Evolutionary conservation across 495 filamentous ascomycete genomes (phyloP).

Genomic region (Penicillium paxilli): DNA sequence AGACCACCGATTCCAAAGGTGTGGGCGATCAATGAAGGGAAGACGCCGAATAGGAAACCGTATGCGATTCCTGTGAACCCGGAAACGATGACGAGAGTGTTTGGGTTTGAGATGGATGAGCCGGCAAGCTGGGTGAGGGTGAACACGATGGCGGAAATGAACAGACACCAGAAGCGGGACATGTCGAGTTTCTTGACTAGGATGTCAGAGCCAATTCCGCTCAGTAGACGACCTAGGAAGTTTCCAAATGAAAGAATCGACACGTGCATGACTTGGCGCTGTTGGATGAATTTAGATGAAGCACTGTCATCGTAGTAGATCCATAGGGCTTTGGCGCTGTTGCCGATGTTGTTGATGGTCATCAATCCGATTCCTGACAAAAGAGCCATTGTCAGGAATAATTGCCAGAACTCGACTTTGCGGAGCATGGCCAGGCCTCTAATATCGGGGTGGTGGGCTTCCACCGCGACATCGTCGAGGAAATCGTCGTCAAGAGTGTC

Average conservation of each 20-base stretch:
- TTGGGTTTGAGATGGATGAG: conserved; percentile 75
- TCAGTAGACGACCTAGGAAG: conserved; percentile 72
- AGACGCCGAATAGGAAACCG: conserved; percentile 93
- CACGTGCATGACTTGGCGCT: conserved; percentile 88
- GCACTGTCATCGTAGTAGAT: conserved; percentile 76
- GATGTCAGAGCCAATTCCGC: conserved; percentile 81
- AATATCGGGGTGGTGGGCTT: conserved; percentile 81
- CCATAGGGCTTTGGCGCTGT: conserved; percentile 81
- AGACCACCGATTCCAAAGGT: conserved; percentile 89
- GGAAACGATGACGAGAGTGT: conserved; percentile 75
- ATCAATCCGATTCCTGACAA: conserved; percentile 92
- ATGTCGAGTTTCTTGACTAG: conserved; percentile 76
- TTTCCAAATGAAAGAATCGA: conserved; percentile 85
- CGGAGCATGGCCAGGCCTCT: conserved; percentile 78
- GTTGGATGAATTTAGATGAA: conserved; percentile 70
- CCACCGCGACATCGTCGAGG: conserved; percentile 36
- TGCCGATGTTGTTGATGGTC: conserved; percentile 99
- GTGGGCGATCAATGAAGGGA: conserved; percentile 87
- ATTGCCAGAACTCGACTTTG: conserved; percentile 82
- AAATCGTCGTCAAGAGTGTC: conserved; percentile 40
- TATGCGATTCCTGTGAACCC: conserved; percentile 85
- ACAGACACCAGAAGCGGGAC: conserved; percentile 87
- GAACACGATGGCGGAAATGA: conserved; percentile 76
- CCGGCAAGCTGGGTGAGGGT: conserved; percentile 78
- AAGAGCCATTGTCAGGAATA: conserved; percentile 82